Evolutionary conservation across 2,329 filamentous ascomycete species (phyloP), one percentile per base, ranked within the genome.

Genomic region (Penicillium sp.): DNA sequence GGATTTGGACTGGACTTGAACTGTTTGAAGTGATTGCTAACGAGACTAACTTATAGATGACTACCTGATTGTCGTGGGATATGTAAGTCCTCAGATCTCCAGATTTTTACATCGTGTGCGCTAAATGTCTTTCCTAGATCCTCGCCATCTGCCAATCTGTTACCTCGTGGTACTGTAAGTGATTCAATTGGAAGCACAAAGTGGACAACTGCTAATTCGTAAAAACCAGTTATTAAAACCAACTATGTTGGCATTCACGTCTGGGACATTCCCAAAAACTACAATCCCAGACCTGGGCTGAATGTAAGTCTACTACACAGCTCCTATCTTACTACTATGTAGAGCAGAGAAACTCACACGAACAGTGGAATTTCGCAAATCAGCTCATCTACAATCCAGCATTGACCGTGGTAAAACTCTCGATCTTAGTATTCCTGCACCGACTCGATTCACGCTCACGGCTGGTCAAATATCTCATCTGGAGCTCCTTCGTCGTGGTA

Each of bases 311-410:
- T 11, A 20, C 22, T 35, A 40, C 20, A 18, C 3, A 24, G 22
- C 14, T 16, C n/a, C n/a, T n/a, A n/a, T n/a, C n/a, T n/a, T n/a
- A n/a, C n/a, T n/a, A n/a, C n/a, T n/a, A n/a, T n/a, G n/a, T 29
- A 26, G 11, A n/a, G 34, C 35, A 34, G 29, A 50, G 22, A 54
- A 22, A 53, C 38, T 53, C 20, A 46, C 24, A 52, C 47, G 24
- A 3, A 13, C 35, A 66, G 61, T 66, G 67, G 62, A 63, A 68
- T 39, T 66, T 60, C 18, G 68, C 62, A 20, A 69, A 67, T 38
- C 67, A 71, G 45, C 50, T 71, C 4, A 22, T 72, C 26, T 72
- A 72, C 56, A 71, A 69, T 40, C 65, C 69, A 10, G 60, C 62
- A 18, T 57, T 72, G 31, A 64, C 69, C 4, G 47, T 70, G 24